These are phyloP conservation scores for Lolium multiflorum DNA, from an alignment of 176 grass and related monocot species.

Conservation along the genomic window DNA sequence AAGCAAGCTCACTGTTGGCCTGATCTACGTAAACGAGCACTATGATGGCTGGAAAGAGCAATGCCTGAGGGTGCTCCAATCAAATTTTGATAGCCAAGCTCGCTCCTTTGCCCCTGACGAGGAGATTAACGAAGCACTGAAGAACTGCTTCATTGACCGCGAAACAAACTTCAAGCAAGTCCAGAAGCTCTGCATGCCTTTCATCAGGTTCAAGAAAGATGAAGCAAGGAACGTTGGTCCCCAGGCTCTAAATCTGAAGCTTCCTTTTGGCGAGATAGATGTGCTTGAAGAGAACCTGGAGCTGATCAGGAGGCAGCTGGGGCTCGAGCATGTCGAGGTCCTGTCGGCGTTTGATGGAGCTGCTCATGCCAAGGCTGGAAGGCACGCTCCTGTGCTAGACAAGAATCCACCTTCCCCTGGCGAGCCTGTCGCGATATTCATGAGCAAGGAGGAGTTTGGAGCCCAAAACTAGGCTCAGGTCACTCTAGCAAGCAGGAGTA, in stretches of 20 bases:
- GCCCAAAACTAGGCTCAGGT: background rate
- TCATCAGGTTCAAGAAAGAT: conserved; percentile 79
- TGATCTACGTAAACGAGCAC: conserved; percentile 73
- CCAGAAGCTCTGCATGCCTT: conserved; percentile 83
- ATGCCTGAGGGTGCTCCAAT: conserved; percentile 67
- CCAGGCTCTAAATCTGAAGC: conserved; percentile 63
- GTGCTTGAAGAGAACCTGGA: conserved; percentile 69
- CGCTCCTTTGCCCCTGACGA: conserved; percentile 62
- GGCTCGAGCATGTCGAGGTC: conserved; percentile 59
- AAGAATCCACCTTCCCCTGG: conserved; percentile 71
- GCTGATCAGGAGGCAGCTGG: conserved; percentile 72
- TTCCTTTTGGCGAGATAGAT: conserved; percentile 72
- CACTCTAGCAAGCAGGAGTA: background rate
- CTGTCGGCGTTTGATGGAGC: conserved; percentile 43
- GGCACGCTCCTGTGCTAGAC: conserved; percentile 45
- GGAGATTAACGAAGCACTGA: conserved; percentile 65
- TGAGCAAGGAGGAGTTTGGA: conserved; percentile 59
- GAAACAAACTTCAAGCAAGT: conserved; percentile 71
- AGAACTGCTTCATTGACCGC: conserved; percentile 48
- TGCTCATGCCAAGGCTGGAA: conserved; percentile 53
- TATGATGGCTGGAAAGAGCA: conserved; percentile 86
- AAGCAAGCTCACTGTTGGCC: conserved; percentile 59
- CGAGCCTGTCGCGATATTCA: conserved; percentile 64
- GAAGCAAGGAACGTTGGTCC: conserved; percentile 54
- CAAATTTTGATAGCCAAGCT: conserved; percentile 51